phyloP scores from a whole-genome alignment of 225 moss, liverwort and hornwort genomes.

The Asterella californica region DNA sequence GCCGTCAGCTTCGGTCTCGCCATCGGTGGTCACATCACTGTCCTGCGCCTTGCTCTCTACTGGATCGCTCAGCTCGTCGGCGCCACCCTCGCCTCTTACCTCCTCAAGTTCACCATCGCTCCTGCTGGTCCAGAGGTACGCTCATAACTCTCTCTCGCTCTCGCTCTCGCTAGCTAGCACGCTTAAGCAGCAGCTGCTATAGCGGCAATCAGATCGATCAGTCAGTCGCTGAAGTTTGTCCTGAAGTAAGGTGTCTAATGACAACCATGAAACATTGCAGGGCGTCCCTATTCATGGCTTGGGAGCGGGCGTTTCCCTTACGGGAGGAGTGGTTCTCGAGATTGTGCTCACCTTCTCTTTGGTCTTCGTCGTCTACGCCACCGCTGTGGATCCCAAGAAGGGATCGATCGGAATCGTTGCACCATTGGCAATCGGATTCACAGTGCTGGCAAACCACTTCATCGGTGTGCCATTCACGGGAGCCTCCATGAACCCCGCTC shows the following conservation, averaged over 20 bases:
- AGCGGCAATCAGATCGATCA: neutral
- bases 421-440: constrained; percentile 60
- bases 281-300: neutral
- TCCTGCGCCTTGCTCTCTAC: constrained; percentile 67
- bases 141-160: constrained; percentile 6
- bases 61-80: constrained; percentile 85
- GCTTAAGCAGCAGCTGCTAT: too few relatives aligned
- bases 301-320: constrained; percentile 5
- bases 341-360: constrained; percentile 17
- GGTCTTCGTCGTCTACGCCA: constrained; percentile 22
- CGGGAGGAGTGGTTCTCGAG: neutral
- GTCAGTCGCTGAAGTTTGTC: neutral
- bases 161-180: too few relatives aligned
- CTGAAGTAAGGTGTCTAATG: neutral
- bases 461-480: constrained; percentile 76
- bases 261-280: neutral
- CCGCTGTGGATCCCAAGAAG: constrained; percentile 26
- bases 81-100: constrained; percentile 25
- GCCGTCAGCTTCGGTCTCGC: constrained; percentile 58
- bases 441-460: constrained; percentile 64
- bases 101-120: constrained; percentile 29
- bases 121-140: constrained; percentile 9
- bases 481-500: constrained; percentile 76
- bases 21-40: constrained; percentile 62
- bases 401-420: constrained; percentile 27